Evolutionary conservation across 2,329 filamentous ascomycete genomes (phyloP).

Genomic region (Epicoccum sorghinum): DNA sequence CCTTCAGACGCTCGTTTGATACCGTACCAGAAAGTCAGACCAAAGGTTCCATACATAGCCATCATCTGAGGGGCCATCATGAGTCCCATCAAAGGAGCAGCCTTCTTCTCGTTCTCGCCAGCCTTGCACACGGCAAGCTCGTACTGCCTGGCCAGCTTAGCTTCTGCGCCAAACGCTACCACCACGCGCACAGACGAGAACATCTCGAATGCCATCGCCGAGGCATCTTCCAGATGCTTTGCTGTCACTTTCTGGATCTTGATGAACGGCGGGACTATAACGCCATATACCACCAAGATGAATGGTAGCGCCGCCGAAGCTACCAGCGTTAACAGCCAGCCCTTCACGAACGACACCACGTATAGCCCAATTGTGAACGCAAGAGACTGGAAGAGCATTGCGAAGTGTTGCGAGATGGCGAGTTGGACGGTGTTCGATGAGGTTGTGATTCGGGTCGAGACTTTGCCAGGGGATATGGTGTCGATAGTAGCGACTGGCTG

Average conservation of each 20-base stretch:
- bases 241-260: slow-evolving; percentile 43
- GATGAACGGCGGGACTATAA: slow-evolving; percentile 40
- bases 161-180: slow-evolving; percentile 47
- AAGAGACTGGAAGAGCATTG: slow-evolving; percentile 52
- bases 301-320: slow-evolving; percentile 53
- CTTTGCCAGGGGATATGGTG: slow-evolving; percentile 56
- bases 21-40: slow-evolving; percentile 49
- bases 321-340: slow-evolving; percentile 59
- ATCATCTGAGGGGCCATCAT: slow-evolving; percentile 44
- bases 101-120: slow-evolving; percentile 33
- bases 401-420: slow-evolving; percentile 61
- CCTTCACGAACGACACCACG: slow-evolving; percentile 58
- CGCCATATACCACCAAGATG: slow-evolving; percentile 42
- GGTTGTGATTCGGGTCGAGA: slow-evolving; percentile 59
- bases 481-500: slow-evolving; percentile 58
- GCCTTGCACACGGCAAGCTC: slow-evolving; percentile 30
- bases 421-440: slow-evolving; percentile 61
- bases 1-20: slow-evolving; percentile 44
- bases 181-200: slow-evolving; percentile 48
- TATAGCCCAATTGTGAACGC: slow-evolving; percentile 45
- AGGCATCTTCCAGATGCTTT: slow-evolving; percentile 41
- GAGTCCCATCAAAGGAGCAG: slow-evolving; percentile 41
- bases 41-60: slow-evolving; percentile 46
- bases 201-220: slow-evolving; percentile 47
- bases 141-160: slow-evolving; percentile 41